A percentile compares a stretch with the other conserved stretches of the same genome.
Conservation (phyloP, 495 filamentous ascomycete genomes). For the Trichoderma gamsii region DNA sequence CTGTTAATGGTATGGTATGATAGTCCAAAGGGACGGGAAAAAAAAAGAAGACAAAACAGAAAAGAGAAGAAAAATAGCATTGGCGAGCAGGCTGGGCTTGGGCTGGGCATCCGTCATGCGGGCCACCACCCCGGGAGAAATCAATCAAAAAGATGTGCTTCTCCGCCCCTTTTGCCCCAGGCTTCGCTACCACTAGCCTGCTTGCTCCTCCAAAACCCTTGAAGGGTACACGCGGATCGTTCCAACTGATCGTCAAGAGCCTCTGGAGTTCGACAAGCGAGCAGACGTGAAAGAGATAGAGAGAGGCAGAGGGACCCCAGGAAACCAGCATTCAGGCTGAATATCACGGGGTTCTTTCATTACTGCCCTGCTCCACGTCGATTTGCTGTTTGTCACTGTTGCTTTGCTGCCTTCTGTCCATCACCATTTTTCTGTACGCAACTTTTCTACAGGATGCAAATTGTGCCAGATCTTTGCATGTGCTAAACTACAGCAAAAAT, state of each 20-base stretch:
- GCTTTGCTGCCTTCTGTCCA: not conserved
- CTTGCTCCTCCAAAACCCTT: constrained; percentile 1
- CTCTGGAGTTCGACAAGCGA: constrained; percentile 10
- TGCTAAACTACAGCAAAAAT: not conserved
- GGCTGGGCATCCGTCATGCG: constrained; percentile 10
- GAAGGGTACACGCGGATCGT: constrained; percentile 4
- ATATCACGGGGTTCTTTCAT: not conserved
- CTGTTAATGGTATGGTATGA: not conserved
- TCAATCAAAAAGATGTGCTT: constrained; percentile 15
- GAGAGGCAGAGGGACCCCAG: constrained; percentile 10
- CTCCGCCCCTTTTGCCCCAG: constrained; percentile 14
- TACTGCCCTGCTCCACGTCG: not conserved
- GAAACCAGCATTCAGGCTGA: not conserved
- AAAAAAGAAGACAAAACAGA: not conserved
- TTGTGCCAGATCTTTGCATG: not conserved
- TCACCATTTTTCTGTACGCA: not conserved
- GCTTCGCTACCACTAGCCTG: constrained; percentile 10
- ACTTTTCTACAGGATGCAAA: not conserved
- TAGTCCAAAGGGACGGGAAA: not conserved
- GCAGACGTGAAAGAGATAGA: not conserved
- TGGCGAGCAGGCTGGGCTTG: not conserved
- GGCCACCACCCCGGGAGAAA: constrained; percentile 4
- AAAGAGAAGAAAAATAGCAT: not conserved
- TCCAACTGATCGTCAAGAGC: not conserved
- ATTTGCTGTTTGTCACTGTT: not conserved